A percentile compares a stretch with the other conserved stretches of the same genome.
phyloP scores from a whole-genome alignment of 208 protist species.

The Leishmania tarentolae region DNA sequence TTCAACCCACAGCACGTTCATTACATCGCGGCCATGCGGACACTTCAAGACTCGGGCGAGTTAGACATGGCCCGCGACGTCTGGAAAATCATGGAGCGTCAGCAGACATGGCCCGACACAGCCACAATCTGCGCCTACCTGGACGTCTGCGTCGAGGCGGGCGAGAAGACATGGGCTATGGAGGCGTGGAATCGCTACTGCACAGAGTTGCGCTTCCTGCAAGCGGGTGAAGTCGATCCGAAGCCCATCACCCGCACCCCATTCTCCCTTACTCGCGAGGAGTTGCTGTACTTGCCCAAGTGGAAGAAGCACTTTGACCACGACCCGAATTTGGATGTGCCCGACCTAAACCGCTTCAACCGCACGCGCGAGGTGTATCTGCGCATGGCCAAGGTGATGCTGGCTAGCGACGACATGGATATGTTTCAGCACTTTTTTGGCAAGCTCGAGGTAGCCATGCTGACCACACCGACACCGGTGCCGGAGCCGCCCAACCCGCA shows the following conservation, averaged over 20 bases:
- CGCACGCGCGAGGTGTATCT: slow-evolving; percentile 89
- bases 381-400: slow-evolving; percentile 79
- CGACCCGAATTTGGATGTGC: slow-evolving; percentile 91
- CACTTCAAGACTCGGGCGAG: slow-evolving; percentile 71
- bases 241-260: slow-evolving; percentile 89
- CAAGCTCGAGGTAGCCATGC: slow-evolving; percentile 79
- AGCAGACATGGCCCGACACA: slow-evolving; percentile 92
- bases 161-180: slow-evolving; percentile 83
- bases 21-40: slow-evolving; percentile 90
- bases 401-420: slow-evolving; percentile 51
- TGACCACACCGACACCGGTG: slow-evolving; percentile 87
- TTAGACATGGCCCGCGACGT: slow-evolving; percentile 91
- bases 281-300: slow-evolving; percentile 90
- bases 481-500: slow-evolving; percentile 92
- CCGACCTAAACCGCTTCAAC: slow-evolving; percentile 93
- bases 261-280: slow-evolving; percentile 86
- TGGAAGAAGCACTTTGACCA: slow-evolving; percentile 95
- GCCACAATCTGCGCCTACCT: slow-evolving; percentile 86
- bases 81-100: slow-evolving; percentile 93
- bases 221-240: slow-evolving; percentile 82
- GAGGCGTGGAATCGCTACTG: slow-evolving; percentile 93
- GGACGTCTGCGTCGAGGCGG: slow-evolving; percentile 75
- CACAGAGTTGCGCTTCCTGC: slow-evolving; percentile 84
- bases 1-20: slow-evolving; percentile 93
- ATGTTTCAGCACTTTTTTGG: slow-evolving; percentile 78